Percentiles rank a stretch among this genome's conserved stretches.
Evolutionary conservation across 2,329 filamentous ascomycete species (phyloP).

Genomic region (Aspergillus sp.): DNA sequence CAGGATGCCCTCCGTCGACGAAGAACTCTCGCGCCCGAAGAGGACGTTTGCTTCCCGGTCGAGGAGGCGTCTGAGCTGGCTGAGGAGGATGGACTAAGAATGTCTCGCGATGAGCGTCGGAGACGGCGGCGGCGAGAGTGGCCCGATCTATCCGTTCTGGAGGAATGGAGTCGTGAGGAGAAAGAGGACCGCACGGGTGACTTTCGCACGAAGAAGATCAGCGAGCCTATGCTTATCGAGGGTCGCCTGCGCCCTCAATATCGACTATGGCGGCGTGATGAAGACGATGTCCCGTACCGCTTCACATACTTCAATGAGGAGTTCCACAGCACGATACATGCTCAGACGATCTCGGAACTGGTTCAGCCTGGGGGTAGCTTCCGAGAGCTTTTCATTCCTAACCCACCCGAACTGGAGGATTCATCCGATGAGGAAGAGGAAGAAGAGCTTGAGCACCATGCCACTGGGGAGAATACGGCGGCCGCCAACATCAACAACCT

Average conservation of each 20-base stretch:
- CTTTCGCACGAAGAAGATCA: constrained; percentile 84
- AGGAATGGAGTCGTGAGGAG: constrained; percentile 88
- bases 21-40: constrained; percentile 66
- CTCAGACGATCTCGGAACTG: constrained; percentile 89
- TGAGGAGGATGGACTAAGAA: constrained; percentile 62
- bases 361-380: constrained; percentile 83
- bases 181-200: constrained; percentile 84
- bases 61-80: constrained; percentile 78
- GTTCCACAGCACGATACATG: constrained; percentile 92
- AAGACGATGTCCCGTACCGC: constrained; percentile 87
- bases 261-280: constrained; percentile 78
- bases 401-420: constrained; percentile 73
- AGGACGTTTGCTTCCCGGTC: constrained; percentile 89
- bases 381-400: constrained; percentile 83
- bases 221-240: constrained; percentile 88
- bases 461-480: constrained; percentile 16
- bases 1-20: constrained; percentile 46
- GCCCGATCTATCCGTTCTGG: constrained; percentile 80
- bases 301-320: constrained; percentile 99
- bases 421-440: constrained; percentile 69
- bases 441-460: constrained; percentile 42
- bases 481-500: constrained; percentile 16
- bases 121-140: constrained; percentile 70
- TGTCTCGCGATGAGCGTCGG: constrained; percentile 48
- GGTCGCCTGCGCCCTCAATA: constrained; percentile 81